Evolutionary conservation across 1,284 basidiomycete genomes (phyloP).

Genomic region (Stygiomarasmius scandens): DNA sequence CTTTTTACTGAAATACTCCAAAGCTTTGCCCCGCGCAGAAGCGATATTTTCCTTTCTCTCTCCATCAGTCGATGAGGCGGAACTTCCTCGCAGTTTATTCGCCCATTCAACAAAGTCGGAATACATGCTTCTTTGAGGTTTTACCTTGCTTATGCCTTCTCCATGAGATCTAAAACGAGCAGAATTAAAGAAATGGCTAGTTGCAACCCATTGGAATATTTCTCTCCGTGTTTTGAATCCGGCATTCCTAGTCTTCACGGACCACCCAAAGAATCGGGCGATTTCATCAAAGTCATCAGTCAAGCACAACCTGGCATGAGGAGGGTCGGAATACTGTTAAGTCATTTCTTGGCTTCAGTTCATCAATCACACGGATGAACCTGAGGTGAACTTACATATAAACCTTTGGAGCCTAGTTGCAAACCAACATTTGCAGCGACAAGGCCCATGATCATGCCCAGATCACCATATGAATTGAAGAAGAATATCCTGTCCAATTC

Average conservation of each 20-base stretch:
- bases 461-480: constrained; percentile 66
- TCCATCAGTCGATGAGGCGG: constrained; percentile 2
- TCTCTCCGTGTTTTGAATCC: constrained; percentile 58
- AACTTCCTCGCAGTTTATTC: constrained; percentile 18
- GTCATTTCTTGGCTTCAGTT: neutral
- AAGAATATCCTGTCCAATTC: constrained; percentile 54
- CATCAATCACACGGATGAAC: neutral
- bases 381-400: constrained; percentile 50
- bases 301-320: constrained; percentile 44
- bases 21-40: constrained; percentile 42
- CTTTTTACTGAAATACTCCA: constrained; percentile 56
- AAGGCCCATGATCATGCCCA: constrained; percentile 66
- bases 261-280: constrained; percentile 57
- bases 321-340: constrained; percentile 45
- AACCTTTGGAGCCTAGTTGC: constrained; percentile 50
- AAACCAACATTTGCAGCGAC: constrained; percentile 55
- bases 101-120: constrained; percentile 57
- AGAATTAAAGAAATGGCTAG: constrained; percentile 55
- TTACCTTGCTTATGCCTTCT: constrained; percentile 43
- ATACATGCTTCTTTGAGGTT: constrained; percentile 59
- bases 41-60: constrained; percentile 22
- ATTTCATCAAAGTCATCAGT: constrained; percentile 49
- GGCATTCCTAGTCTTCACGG: constrained; percentile 47
- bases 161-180: constrained; percentile 34
- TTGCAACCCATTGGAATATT: constrained; percentile 58